A percentile compares a stretch with the other conserved stretches of the same genome.
Conservation (phyloP, 495 filamentous ascomycete species). For the Hyaloscypha bicolor region DNA sequence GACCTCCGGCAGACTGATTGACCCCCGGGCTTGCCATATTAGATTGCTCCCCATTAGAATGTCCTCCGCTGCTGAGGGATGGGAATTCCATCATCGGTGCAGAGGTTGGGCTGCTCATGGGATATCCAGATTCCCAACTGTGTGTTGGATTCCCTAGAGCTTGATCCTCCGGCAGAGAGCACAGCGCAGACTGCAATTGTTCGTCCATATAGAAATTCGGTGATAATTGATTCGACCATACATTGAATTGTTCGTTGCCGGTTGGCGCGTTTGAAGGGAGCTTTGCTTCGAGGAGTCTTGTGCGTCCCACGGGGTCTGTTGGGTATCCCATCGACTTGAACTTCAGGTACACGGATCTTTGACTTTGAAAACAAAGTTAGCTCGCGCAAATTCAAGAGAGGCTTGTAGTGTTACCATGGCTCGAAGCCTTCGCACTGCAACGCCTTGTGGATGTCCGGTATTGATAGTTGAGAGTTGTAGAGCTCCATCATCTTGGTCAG, state of each 20-base stretch:
- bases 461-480: slow-evolving; percentile 23
- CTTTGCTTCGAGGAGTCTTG: slow-evolving; percentile 14
- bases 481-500: slow-evolving; percentile 27
- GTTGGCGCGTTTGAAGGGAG: background rate
- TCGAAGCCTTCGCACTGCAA: slow-evolving; percentile 26
- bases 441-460: slow-evolving; percentile 27
- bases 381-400: background rate
- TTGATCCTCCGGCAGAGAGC: slow-evolving; percentile 10
- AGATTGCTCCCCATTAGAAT: background rate
- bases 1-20: background rate
- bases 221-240: background rate
- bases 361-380: slow-evolving; percentile 16
- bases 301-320: slow-evolving; percentile 21
- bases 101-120: background rate
- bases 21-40: background rate
- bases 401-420: slow-evolving; percentile 18
- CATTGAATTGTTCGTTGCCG: slow-evolving; percentile 10
- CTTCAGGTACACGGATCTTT: slow-evolving; percentile 23
- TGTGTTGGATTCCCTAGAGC: background rate
- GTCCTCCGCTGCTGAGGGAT: background rate
- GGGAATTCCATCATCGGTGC: background rate
- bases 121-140: background rate
- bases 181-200: background rate
- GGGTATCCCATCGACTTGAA: slow-evolving; percentile 23
- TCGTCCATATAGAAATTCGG: slow-evolving; percentile 9